Base-by-base conservation (phyloP, 2,329 filamentous ascomycete genomes). In the Alternaria novae-zelandiae region DNA sequence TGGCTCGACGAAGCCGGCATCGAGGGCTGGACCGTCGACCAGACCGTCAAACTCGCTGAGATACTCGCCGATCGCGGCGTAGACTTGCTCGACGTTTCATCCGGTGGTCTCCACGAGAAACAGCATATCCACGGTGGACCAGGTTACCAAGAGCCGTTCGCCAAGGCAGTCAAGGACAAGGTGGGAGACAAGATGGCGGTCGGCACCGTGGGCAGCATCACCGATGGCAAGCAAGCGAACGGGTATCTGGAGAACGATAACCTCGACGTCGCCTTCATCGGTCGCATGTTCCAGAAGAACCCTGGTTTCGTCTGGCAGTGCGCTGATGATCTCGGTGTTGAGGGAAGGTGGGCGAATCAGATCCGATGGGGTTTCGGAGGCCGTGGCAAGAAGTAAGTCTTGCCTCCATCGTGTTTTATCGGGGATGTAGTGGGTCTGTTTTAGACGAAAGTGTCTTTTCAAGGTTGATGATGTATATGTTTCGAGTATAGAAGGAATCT, bases 1-100 rank as follows among this genome's bases (percentile, higher is more conserved):
- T 94, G 90, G 90, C 84, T 94, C 0, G 89, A 93, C 63, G 83
- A 86, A 61, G 84, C 86, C 53, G 83, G 83, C 1, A 69, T 79
- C 17, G 86, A 89, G 68, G 88, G 86, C 71, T 96, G 92, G 92
- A 90, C 86, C 0, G 69, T 88, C 3, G 85, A 88, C 15, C 86
- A 95, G 58, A 89, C 88, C 0, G 83, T 88, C 28, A 83, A 83
- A 53, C 85, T 96, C 2, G 90, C 91, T 0, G 76, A 83, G 75
- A 82, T 90, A 10, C 86, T 97, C 1, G 91, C 92, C 0, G 87
- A 86, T 0, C 83, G 86, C 12, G 94, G 94, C 28, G 86, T 97
- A 46, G 94, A 97, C 77, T 83, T 97, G 15, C 85, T 97, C 28
- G 94, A 97, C 77, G 88, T 97, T 61, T 93, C 90, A 70, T 90